Base-by-base conservation (phyloP, 441 rosid species). In the Kokia cookei region DNA sequence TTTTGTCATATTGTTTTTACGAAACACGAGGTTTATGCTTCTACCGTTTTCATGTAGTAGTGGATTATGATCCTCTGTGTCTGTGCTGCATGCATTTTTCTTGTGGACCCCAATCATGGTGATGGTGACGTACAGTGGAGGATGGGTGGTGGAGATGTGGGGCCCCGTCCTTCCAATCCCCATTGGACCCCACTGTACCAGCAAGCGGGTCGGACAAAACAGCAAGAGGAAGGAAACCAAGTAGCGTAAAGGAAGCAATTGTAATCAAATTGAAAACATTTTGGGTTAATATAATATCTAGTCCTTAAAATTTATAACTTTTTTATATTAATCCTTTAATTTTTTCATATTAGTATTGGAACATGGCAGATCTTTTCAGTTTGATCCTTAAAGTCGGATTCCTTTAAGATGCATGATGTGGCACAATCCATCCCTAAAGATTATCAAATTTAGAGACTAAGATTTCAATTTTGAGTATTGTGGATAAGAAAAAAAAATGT, bases 171-270 rank as follows among this genome's bases (percentile, higher is more conserved):
- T 54, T 26, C 26, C 2, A 19, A 7, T 4, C 27, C 10, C 2
- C 5, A 12, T 1, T 19, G 40, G 54, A 72, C 35, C 4, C 85
- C 80, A 75, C 37, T 1, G 54, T 4, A 79, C 83, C 70, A 74
- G 68, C 24, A 55, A 47, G 48, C 5, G 77, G 88, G 87, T 27
- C 83, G 86, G 84, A 72, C 77, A 19, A 48, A 29, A 15, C 7
- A 32, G 11, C 65, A 24, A 58, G 11, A 24, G 26, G 11, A 22
- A 13, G 4, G 74, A 57, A 57, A 57, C 7, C 15, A 57, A 57
- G 15, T 11, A 57, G 35, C 8, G 13, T 48, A 57, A 57, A 35
- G 11, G 10, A 57, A 55, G 60, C 29, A 22, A 55, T 3, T 29
- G 29, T 55, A 57, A 57, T 29, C 61, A 17, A 5, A 51, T 6